phyloP scores from a whole-genome alignment of 2,329 filamentous ascomycete genomes.

The Dendrostoma leiphaemia region DNA sequence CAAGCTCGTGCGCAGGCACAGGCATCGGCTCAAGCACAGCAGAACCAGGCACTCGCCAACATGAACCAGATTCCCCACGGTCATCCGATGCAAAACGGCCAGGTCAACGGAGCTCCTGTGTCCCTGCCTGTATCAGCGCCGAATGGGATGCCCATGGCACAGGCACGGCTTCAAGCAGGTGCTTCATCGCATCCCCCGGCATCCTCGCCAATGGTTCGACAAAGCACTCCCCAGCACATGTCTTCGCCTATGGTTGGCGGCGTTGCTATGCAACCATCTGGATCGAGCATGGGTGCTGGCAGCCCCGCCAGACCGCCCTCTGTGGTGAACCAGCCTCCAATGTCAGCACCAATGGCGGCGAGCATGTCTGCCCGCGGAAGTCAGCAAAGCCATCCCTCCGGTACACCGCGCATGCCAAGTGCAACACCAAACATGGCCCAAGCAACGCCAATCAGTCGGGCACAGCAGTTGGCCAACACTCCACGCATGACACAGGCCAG shows the following conservation, averaged over 20 bases:
- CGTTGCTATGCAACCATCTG: conserved; percentile 62
- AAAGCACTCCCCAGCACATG: conserved; percentile 63
- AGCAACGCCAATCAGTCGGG: conserved; percentile 57
- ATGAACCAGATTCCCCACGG: conserved; percentile 40
- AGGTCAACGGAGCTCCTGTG: conserved; percentile 38
- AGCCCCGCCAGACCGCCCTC: conserved; percentile 68
- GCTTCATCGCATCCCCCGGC: conserved; percentile 62
- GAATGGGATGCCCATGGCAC: conserved; percentile 35
- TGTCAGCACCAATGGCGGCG: conserved; percentile 59
- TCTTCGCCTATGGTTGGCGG: conserved; percentile 65
- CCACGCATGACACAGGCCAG: conserved; percentile 64
- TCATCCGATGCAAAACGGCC: conserved; percentile 41
- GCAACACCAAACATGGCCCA: conserved; percentile 61
- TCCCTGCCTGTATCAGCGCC: conserved; percentile 27
- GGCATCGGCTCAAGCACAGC: conserved; percentile 25
- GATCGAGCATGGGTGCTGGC: conserved; percentile 61
- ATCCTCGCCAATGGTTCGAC: conserved; percentile 65
- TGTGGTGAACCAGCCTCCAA: conserved; percentile 55
- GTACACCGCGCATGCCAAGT: conserved; percentile 61
- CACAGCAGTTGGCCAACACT: conserved; percentile 46
- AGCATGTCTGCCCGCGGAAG: conserved; percentile 64
- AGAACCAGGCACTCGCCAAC: conserved; percentile 30
- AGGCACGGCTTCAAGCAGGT: conserved; percentile 45
- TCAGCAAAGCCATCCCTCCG: conserved; percentile 63
- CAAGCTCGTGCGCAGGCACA: conserved; percentile 28